Percentiles rank a stretch among this genome's conserved stretches.
These are phyloP conservation scores for Escovopsis sp. DNA, from an alignment of 2,329 filamentous ascomycete species.

Conservation along the genomic window DNA sequence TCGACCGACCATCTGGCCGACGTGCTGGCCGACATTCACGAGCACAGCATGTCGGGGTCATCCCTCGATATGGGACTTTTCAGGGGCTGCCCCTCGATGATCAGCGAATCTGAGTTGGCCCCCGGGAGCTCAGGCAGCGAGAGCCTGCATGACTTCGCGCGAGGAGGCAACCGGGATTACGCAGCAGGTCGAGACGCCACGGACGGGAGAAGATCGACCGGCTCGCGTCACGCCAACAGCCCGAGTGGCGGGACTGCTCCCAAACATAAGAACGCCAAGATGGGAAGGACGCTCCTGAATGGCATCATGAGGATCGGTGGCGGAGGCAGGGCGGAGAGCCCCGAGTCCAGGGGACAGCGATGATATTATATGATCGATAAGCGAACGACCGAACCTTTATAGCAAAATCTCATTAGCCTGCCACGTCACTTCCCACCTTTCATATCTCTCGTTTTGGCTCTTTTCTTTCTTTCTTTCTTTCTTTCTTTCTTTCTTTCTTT, in stretches of 20 bases:
- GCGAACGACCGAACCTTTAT: too few relatives aligned
- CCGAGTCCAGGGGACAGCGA: conserved; percentile 19
- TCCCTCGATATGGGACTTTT: too few relatives aligned
- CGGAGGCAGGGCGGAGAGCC: conserved; percentile 24
- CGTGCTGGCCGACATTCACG: conserved; percentile 33
- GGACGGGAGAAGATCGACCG: conserved; percentile 15
- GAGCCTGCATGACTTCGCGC: conserved; percentile 9
- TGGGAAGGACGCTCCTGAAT: conserved; percentile 27
- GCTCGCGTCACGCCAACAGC: conserved; percentile 16
- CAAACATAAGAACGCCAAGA: conserved; percentile 23
- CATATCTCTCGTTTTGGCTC: conserved; percentile 5
- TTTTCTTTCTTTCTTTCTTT: background rate
- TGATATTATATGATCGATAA: conserved; percentile 2
- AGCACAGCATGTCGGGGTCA: conserved; percentile 16
- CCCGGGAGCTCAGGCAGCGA: conserved; percentile 40
- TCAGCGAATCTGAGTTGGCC: conserved; percentile 18
- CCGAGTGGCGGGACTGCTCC: conserved; percentile 13
- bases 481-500: background rate
- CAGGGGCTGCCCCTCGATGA: conserved; percentile 10
- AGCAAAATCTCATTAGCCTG: too few relatives aligned
- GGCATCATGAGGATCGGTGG: conserved; percentile 31
- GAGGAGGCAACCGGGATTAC: conserved; percentile 18
- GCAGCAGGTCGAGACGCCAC: conserved; percentile 14
- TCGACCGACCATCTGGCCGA: conserved; percentile 28
- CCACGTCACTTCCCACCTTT: background rate